These are phyloP conservation scores for Monilinia vaccinii-corymbosi DNA, from an alignment of 2,329 filamentous ascomycete species.

Conservation along the genomic window DNA sequence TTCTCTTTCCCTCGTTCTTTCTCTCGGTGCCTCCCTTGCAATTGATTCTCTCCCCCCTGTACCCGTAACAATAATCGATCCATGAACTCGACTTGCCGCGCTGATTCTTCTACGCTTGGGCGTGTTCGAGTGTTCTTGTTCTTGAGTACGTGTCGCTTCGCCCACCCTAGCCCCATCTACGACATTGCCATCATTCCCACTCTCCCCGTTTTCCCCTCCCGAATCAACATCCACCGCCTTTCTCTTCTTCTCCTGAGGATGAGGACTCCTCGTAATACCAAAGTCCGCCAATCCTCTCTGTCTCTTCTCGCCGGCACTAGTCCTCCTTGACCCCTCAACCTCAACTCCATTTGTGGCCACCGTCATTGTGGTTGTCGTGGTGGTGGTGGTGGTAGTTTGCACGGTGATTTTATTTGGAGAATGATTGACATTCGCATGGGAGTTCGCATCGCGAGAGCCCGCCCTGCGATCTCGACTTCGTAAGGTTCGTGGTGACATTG, in stretches of 20 bases:
- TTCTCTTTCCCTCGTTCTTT: background rate
- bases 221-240: background rate
- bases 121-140: background rate
- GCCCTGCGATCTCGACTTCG: background rate
- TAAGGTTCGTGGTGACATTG: background rate
- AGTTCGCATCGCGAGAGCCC: background rate
- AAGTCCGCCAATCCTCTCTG: conserved; percentile 2
- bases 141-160: background rate
- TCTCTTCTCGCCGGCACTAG: background rate
- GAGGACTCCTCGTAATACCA: conserved; percentile 2
- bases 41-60: background rate
- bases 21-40: background rate
- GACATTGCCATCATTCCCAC: background rate
- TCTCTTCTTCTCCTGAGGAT: background rate
- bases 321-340: background rate
- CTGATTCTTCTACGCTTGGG: background rate
- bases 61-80: background rate
- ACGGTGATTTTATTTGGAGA: background rate
- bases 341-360: background rate
- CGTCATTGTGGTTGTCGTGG: background rate
- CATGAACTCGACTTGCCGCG: background rate
- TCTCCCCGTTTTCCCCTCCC: background rate
- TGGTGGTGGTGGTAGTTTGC: background rate
- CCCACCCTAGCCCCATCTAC: background rate
- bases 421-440: background rate